Base-by-base conservation (phyloP, 2,329 filamentous ascomycete genomes). In the Cytospora paraplurivora region DNA sequence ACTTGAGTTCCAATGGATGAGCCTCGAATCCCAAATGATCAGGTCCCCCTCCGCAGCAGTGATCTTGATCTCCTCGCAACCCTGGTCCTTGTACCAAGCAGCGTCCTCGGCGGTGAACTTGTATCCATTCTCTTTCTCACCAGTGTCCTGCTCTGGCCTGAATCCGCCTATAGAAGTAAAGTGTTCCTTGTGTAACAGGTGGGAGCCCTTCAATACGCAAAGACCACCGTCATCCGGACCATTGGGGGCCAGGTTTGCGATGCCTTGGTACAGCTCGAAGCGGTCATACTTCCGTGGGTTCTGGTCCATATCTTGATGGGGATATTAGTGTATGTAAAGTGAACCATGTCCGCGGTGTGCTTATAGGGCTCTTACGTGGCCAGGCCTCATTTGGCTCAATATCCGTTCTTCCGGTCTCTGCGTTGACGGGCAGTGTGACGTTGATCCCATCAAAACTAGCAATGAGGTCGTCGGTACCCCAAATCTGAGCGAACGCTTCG, bases 401-500 rank as follows among this genome's bases (percentile, higher is more conserved):
- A n/a, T 65, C 62, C 19, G 62, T 62, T 21, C 62, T 57, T 2
- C 62, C 62, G 7, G 59, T 54, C 7, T 58, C 27, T 7, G 62
- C 49, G 47, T 65, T 65, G 59, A 62, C 38, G 27, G 59, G 62
- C 3, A 62, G 34, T 34, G 62, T 57, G 21, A 65, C 21, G 37
- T 65, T 65, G 7, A 65, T 65, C 10, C 62, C 62, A 19, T 65
- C 62, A 49, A 65, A 65, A 27, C 52, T 62, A 47, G 62, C 59
- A 7, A 65, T 62, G 8, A 62, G 54, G 50, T 65, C 62, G n/a
- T 65, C 54, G 38, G 59, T 62, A 3, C 52, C 59, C 62, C 62
- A 65, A 19, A 58, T n/a, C 37, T 57, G 54, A 19, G 59, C 59
- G 49, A 65, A 65, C 7, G 32, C 55, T 17, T 62, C 59, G 5